Conservation (phyloP, 1,139 yeast species). For the Blastobotrys capitulatus region DNA sequence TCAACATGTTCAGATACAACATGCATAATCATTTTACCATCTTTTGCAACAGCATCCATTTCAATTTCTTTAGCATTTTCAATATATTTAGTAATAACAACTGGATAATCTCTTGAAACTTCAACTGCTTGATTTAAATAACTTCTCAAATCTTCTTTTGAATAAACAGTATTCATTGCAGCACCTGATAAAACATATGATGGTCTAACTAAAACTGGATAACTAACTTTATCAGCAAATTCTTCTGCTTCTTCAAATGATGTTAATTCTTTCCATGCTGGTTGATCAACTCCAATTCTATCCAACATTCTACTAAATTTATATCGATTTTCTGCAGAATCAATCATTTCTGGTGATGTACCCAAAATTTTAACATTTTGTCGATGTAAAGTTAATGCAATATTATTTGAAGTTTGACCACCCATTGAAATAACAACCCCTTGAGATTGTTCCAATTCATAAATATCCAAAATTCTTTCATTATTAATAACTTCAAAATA, state of each 20-base stretch:
- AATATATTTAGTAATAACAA: constrained; percentile 93
- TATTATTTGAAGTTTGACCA: constrained; percentile 97
- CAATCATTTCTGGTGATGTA: constrained; percentile 98
- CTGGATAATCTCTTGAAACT: constrained; percentile 97
- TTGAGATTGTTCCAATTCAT: constrained; percentile 82
- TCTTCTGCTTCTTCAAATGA: constrained; percentile 89
- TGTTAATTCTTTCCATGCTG: constrained; percentile 98
- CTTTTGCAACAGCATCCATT: constrained; percentile 97
- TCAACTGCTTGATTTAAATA: constrained; percentile 92
- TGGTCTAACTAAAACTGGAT: constrained; percentile 96
- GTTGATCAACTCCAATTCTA: constrained; percentile 95
- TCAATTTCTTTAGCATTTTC: constrained; percentile 98
- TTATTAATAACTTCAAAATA: constrained; percentile 94
- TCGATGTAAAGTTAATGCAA: constrained; percentile 89
- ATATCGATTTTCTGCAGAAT: constrained; percentile 96
- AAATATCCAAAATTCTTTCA: constrained; percentile 93
- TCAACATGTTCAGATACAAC: constrained; percentile 98
- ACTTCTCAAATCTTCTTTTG: constrained; percentile 80
- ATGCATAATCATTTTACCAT: constrained; percentile 93
- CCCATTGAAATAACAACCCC: constrained; percentile 99
- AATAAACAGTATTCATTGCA: constrained; percentile 96
- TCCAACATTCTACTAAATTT: constrained; percentile 98
- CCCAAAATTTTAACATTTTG: constrained; percentile 94
- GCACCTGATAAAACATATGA: constrained; percentile 98
- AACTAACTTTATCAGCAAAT: constrained; percentile 85